A percentile compares a stretch with the other conserved stretches of the same genome.
Evolutionary conservation across 768 basidiomycete genomes (phyloP).

Genomic region (Lyophyllum decastes): DNA sequence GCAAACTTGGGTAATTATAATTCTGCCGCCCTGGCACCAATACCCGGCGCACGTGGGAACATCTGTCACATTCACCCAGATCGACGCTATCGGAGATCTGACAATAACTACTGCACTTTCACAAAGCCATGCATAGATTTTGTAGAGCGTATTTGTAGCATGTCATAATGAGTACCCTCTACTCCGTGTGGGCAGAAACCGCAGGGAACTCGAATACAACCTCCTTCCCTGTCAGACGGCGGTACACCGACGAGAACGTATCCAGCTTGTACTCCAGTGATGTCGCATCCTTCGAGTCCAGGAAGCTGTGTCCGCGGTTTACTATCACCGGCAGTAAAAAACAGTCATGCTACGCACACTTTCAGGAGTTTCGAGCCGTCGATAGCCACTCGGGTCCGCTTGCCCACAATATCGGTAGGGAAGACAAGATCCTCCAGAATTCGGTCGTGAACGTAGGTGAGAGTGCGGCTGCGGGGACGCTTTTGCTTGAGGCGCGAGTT

Average conservation of each 20-base stretch:
- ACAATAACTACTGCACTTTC: neutral
- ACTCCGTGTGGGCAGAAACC: conserved; percentile 58
- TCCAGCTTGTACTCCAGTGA: conserved; percentile 99
- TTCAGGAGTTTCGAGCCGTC: conserved; percentile 96
- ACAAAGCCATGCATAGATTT: conserved; percentile 17
- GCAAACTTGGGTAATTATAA: conserved; percentile 27
- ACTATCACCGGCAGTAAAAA: conserved; percentile 17
- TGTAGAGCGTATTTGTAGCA: conserved; percentile 23
- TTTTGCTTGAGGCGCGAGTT: conserved; percentile 93
- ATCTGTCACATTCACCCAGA: conserved; percentile 16
- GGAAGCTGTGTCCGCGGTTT: conserved; percentile 59
- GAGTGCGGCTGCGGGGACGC: conserved; percentile 94
- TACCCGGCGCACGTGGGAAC: conserved; percentile 34
- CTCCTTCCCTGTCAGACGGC: conserved; percentile 93
- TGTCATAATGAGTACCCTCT: conserved; percentile 28
- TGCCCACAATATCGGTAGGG: conserved; percentile 99
- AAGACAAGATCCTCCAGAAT: conserved; percentile 98
- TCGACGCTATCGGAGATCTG: conserved; percentile 12
- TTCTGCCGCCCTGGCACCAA: conserved; percentile 26
- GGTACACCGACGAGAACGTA: conserved; percentile 97
- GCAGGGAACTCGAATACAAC: conserved; percentile 93
- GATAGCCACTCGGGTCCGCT: conserved; percentile 90
- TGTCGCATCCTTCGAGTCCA: conserved; percentile 97
- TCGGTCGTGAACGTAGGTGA: conserved; percentile 97
- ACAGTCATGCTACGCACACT: conserved; percentile 71